Evolutionary conservation across 257 asterid genomes (phyloP), one percentile per base, ranked within the genome.

Genomic region (Nicotiana obtusifolia): DNA sequence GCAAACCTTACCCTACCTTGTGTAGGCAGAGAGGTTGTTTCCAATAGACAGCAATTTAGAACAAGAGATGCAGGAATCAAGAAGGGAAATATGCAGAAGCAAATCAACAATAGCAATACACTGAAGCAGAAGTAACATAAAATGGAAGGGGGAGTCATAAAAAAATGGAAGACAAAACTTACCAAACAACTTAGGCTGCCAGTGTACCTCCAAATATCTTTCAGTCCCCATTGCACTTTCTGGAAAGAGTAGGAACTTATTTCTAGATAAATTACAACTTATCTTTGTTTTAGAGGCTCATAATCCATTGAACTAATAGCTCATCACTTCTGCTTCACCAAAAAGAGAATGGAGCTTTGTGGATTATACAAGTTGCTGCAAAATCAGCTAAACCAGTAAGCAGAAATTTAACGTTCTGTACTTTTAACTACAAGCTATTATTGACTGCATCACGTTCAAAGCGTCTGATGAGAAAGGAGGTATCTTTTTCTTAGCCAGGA

Each of bases 381-480:
- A 79, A 68, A 76, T 78, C 77, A 73, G 82, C 59, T 20, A 56
- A 65, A 20, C 19, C 10, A n/a, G 59, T 24, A 57, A 64, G 67
- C 47, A 71, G 80, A 61, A 76, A 47, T 31, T 31, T 16, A 73
- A 19, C 62, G 81, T 78, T 20, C n/a, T 61, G 53, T 49, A 26
- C 84, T 53, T 20, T 77, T 87, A 81, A 76, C 19, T 87, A 82
- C 71, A 14, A 86, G 82, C 56, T 44, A 88, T 68, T 41, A 86
- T 80, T 24, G 93, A 89, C 78, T 85, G 81, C 95, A 94, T 88
- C 44, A 66, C 30, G 22, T 49, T 66, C 69, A 91, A 75, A 31
- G 91, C 90, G 77, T 84, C 88, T 57, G 84, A 80, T 31, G 91
- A 65, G 83, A 87, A 94, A 69, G 93, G 92, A 84, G 97, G 95